Evolutionary conservation across 257 asterid genomes (phyloP), one percentile per base, ranked within the genome.

Genomic region (Nicotiana undulata): DNA sequence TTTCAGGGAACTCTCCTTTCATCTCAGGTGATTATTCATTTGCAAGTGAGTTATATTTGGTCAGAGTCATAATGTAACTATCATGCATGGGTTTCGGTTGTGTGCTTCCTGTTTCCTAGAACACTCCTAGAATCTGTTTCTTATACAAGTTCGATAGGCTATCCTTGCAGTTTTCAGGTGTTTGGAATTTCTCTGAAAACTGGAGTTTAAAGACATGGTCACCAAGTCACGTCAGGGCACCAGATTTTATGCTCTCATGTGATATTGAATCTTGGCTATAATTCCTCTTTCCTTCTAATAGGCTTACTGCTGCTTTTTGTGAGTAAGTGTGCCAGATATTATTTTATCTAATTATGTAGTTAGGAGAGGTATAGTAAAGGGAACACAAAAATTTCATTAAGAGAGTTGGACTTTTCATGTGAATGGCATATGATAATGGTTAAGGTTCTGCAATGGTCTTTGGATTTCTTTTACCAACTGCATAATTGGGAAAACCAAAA

Each of bases 1-100:
- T 52, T 46, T 74, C 13, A 40, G 84, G 65, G 76, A 18, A 59
- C 75, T 65, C 4, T 80, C 79, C 80, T 72, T 63, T 44, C 17
- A 51, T 29, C 81, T 37, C 76, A 52, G 10, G 32, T 46, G 51
- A 70, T 67, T 72, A 24, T 49, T 72, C 77, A 20, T 22, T 20
- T n/a, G 56, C 76, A 70, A 40, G 77, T 32, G 12, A 31, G 34
- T 20, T 22, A 44, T 12, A 44, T 22, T 44, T 9, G 34, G 2
- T 70, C 11, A n/a, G 3, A 68, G 58, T 68, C 12, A 44, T 20
- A 44, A 8, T 70, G 59, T 44, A 70, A 20, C 34, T 2, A 3
- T 70, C 55, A 70, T 40, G 58, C 20, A 0, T 40, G 77, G 6
- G 77, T 44, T 44, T 67, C 76, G 22, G 77, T 70, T 44, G n/a